These are phyloP conservation scores for Carex myosuroides DNA, from an alignment of 176 grass and related monocot genomes.

Conservation along the genomic window DNA sequence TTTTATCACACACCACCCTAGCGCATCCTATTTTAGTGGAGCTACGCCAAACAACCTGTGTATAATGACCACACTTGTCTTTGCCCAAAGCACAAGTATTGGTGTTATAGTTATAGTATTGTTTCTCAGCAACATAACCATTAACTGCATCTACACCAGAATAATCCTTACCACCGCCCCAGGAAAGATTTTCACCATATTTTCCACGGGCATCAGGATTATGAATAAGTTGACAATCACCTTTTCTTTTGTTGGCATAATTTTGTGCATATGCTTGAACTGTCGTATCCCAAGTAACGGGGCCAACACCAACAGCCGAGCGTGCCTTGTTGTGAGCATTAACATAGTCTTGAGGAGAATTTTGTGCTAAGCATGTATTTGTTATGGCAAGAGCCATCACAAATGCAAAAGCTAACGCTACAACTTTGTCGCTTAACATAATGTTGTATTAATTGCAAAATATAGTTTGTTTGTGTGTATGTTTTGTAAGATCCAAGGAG, in stretches of 20 bases:
- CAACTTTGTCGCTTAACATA: background rate
- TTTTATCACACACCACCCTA: background rate
- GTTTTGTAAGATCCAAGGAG: background rate
- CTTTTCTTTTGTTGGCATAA: background rate
- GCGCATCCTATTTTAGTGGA: background rate
- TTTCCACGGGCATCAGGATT: background rate
- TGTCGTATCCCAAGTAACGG: background rate
- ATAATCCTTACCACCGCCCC: background rate
- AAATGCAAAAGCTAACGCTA: background rate
- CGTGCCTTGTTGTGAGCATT: slow-evolving; percentile 2
- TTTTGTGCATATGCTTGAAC: background rate
- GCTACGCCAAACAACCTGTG: background rate
- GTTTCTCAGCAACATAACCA: background rate
- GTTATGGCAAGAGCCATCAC: background rate
- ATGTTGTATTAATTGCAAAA: background rate
- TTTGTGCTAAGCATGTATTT: background rate
- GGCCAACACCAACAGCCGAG: background rate
- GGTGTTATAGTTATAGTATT: background rate
- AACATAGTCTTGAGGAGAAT: background rate
- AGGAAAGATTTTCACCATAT: slow-evolving; percentile 1
- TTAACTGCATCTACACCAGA: background rate
- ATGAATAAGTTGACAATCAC: background rate
- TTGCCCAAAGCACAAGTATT: background rate
- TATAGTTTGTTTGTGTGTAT: background rate
- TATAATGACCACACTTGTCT: background rate